Percentiles rank a stretch among this genome's conserved stretches.
These are phyloP conservation scores for Penicillium pancosmium DNA, from an alignment of 495 filamentous ascomycete genomes.

Conservation along the genomic window DNA sequence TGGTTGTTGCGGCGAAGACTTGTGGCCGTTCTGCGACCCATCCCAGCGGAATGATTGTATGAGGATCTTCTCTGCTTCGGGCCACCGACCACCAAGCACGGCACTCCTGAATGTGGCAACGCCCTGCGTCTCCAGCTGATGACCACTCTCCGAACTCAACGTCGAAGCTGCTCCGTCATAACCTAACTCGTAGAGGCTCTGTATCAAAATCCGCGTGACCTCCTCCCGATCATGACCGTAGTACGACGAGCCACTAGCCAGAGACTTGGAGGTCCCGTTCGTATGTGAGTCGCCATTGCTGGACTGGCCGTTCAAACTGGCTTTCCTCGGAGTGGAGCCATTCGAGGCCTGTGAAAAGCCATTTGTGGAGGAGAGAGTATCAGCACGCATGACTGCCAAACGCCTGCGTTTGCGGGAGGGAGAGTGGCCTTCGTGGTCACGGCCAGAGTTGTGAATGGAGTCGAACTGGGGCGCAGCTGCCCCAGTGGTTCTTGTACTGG, in stretches of 20 bases:
- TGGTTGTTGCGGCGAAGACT: conserved; percentile 31
- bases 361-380: conserved; percentile 52
- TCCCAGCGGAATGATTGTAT: conserved; percentile 53
- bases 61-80: conserved; percentile 79
- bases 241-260: conserved; percentile 48
- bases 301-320: conserved; percentile 54
- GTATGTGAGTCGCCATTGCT: conserved; percentile 47
- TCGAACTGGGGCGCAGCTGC: conserved; percentile 29
- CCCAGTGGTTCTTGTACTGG: conserved; percentile 24
- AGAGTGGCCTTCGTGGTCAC: conserved; percentile 44
- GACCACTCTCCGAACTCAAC: conserved; percentile 82
- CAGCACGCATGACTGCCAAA: conserved; percentile 63
- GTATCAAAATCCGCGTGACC: conserved; percentile 89
- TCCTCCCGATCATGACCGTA: conserved; percentile 91
- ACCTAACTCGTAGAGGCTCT: conserved; percentile 84
- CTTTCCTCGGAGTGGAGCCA: conserved; percentile 47
- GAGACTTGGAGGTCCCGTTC: conserved; percentile 51
- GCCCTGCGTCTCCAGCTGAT: conserved; percentile 79
- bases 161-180: conserved; percentile 74
- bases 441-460: conserved; percentile 24
- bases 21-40: conserved; percentile 20
- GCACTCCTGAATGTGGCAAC: conserved; percentile 85
- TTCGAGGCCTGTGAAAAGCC: conserved; percentile 53
- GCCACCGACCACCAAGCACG: conserved; percentile 81
- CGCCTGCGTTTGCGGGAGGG: conserved; percentile 63